phyloP scores from a whole-genome alignment of 192 early-diverging fungal genomes.

The Coemansia sp. region DNA sequence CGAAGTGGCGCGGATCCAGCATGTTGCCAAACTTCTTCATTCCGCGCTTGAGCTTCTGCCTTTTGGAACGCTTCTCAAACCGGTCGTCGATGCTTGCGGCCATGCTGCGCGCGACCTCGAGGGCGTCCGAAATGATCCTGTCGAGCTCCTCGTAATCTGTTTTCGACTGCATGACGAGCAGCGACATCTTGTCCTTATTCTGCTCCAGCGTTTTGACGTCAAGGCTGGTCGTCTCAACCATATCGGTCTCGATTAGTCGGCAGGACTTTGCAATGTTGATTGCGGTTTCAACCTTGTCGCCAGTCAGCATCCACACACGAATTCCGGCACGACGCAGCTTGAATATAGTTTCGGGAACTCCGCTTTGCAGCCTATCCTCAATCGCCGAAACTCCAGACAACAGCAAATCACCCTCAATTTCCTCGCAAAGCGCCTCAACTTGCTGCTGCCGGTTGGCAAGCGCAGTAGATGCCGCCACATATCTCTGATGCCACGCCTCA shows the following conservation, averaged over 20 bases:
- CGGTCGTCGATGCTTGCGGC: slow-evolving; percentile 34
- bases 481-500: slow-evolving; percentile 64
- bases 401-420: slow-evolving; percentile 71
- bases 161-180: slow-evolving; percentile 44
- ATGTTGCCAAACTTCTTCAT: slow-evolving; percentile 41
- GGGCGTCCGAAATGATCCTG: slow-evolving; percentile 19
- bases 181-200: slow-evolving; percentile 16
- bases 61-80: slow-evolving; percentile 30
- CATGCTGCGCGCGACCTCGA: slow-evolving; percentile 23
- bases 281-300: slow-evolving; percentile 89
- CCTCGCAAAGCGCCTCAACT: slow-evolving; percentile 67
- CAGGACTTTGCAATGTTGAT: slow-evolving; percentile 88
- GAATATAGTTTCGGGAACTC: slow-evolving; percentile 83
- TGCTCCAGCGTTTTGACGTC: slow-evolving; percentile 10
- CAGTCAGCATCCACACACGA: slow-evolving; percentile 89
- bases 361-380: slow-evolving; percentile 84
- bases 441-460: slow-evolving; percentile 63
- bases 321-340: slow-evolving; percentile 76
- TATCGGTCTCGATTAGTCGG: slow-evolving; percentile 60
- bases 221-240: slow-evolving; percentile 29
- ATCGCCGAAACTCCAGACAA: slow-evolving; percentile 87
- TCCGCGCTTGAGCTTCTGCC: slow-evolving; percentile 38
- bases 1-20: slow-evolving; percentile 13
- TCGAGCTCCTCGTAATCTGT: slow-evolving; percentile 23
- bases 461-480: slow-evolving; percentile 67